Evolutionary conservation across 2,329 filamentous ascomycete genomes (phyloP), one percentile per base, ranked within the genome.

Genomic region (Daldinia eschscholtzii): DNA sequence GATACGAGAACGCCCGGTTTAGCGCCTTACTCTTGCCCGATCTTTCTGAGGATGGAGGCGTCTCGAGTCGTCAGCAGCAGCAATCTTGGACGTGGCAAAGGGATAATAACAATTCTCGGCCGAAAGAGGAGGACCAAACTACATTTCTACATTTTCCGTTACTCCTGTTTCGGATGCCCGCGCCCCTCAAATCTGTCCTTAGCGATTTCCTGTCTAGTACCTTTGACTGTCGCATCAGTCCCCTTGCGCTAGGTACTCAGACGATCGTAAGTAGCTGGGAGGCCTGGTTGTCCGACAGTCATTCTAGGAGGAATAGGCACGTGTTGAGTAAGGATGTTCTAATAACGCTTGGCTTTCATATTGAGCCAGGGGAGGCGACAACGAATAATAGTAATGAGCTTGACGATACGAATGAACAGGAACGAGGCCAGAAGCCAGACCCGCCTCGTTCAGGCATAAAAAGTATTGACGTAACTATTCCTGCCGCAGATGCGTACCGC

Each of bases 221-320:
- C 0, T 89, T 89, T 69, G 87, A 89, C 77, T 88, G 86, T 68
- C 86, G 85, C 30, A 82, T 88, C 50, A 84, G 81, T 61, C 79
- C 84, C 3, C 76, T 89, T 46, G 80, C 80, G 0, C 75, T 89
- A 1, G 84, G 85, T 5, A 87, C 86, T 6, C 80, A 80, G 50
- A 86, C 84, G 1, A 79, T 89, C 0, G 77, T 87, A 1, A 74
- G 75, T 3, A 79, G 82, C 5, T 86, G 84, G 83, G 87, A 89
- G 69, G 75, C 79, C 13, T 89, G 87, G 87, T 79, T 86, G 33
- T 74, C 77, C 1, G 76, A 79, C 0, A 80, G 78, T 5, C 81
- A 80, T 0, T 52, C 82, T 10, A 77, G 78, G 0, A 74, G 76
- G 2, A 75, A 77, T 1, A 80, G 62, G 37, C 61, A 79, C 0